Conservation (phyloP, 2,329 filamentous ascomycete species). For the Aspergillus novoparasiticus region DNA sequence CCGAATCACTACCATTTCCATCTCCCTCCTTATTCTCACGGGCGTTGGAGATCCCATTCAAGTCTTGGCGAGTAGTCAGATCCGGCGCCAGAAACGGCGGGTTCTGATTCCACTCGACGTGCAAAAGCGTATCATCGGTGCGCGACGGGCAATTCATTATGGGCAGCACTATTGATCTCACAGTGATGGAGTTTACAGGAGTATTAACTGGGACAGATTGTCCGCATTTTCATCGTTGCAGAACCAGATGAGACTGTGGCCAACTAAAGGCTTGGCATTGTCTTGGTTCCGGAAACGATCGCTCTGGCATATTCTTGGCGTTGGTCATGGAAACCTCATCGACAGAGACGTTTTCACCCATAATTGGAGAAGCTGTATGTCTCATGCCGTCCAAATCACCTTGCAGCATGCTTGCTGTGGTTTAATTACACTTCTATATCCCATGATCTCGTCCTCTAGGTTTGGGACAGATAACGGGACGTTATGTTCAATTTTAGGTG, state of each 20-base stretch:
- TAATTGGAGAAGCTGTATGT: neutral
- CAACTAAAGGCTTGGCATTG: neutral
- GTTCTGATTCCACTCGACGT: conserved; percentile 58
- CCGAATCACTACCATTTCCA: neutral
- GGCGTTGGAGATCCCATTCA: conserved; percentile 58
- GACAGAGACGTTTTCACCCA: neutral
- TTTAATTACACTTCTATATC: neutral
- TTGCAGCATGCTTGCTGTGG: neutral
- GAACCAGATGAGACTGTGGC: neutral
- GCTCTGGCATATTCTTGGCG: neutral
- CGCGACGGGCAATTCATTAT: conserved; percentile 60
- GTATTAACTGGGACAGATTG: neutral
- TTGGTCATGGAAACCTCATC: neutral
- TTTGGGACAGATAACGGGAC: neutral
- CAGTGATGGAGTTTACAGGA: neutral
- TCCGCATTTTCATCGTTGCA: neutral
- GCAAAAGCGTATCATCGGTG: conserved; percentile 52
- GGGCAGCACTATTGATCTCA: neutral
- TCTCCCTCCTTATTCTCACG: conserved; percentile 41
- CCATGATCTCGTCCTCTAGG: neutral
- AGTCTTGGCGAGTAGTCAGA: conserved; percentile 57
- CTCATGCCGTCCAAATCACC: neutral
- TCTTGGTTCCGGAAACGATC: conserved; percentile 2
- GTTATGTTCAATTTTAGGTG: neutral
- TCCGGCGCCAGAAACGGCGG: conserved; percentile 53